Evolutionary conservation across 768 basidiomycete species (phyloP).

Genomic region (Xerocomellus dryophilus): DNA sequence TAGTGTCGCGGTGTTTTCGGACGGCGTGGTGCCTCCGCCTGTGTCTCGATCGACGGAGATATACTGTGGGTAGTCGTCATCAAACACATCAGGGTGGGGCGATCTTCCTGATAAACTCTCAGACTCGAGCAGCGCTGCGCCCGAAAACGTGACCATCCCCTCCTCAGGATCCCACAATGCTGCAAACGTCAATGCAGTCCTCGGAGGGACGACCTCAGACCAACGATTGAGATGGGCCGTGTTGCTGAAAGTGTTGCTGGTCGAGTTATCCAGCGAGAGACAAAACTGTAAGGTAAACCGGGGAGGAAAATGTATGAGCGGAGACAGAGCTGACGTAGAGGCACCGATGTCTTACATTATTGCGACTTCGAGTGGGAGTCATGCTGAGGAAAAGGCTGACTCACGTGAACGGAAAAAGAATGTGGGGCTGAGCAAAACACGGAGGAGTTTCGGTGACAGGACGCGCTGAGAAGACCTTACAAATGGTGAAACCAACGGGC

Average conservation of each 20-base stretch:
- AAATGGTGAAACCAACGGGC: neutral
- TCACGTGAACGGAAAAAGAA: neutral
- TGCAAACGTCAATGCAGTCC: slow-evolving; percentile 55
- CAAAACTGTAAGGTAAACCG: slow-evolving; percentile 13
- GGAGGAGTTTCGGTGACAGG: neutral
- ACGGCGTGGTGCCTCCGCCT: slow-evolving; percentile 1
- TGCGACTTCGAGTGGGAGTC: slow-evolving; percentile 18
- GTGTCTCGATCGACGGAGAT: slow-evolving; percentile 14
- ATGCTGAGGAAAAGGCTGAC: slow-evolving; percentile 5
- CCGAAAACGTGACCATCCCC: slow-evolving; percentile 57
- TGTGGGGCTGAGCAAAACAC: neutral
- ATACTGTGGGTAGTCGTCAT: slow-evolving; percentile 17
- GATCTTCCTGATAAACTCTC: slow-evolving; percentile 15
- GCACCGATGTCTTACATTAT: slow-evolving; percentile 17
- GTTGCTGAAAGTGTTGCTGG: slow-evolving; percentile 6
- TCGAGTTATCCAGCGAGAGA: slow-evolving; percentile 23
- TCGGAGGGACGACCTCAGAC: slow-evolving; percentile 57
- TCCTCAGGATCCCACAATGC: slow-evolving; percentile 58
- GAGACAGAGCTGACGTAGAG: neutral
- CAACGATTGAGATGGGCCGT: slow-evolving; percentile 37
- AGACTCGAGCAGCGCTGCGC: slow-evolving; percentile 42
- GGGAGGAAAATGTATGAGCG: neutral
- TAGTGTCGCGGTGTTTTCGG: slow-evolving; percentile 25
- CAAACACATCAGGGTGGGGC: slow-evolving; percentile 8
- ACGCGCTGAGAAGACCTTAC: neutral